Conservation (phyloP, 768 basidiomycete genomes). For the Collybia mongolica region DNA sequence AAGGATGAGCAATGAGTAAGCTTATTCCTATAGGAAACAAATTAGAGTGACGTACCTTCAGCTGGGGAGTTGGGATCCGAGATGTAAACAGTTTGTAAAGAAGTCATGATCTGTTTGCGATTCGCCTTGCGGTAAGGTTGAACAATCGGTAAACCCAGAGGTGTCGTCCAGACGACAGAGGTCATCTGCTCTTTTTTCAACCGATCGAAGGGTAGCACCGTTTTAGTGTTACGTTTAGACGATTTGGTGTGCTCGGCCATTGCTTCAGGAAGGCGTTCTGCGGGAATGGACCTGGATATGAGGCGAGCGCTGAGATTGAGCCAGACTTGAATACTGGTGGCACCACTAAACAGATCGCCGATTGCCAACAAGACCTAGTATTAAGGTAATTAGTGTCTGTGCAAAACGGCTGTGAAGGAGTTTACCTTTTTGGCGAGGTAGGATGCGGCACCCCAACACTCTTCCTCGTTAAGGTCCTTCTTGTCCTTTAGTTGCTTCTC, state of each 20-base stretch:
- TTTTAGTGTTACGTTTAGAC: constrained; percentile 9
- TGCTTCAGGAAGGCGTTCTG: constrained; percentile 56
- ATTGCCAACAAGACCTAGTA: constrained; percentile 72
- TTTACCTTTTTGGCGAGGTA: constrained; percentile 79
- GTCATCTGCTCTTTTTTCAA: constrained; percentile 92
- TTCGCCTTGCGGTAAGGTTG: constrained; percentile 90
- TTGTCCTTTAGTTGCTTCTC: constrained; percentile 82
- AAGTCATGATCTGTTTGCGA: constrained; percentile 81
- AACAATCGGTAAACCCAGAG: constrained; percentile 91
- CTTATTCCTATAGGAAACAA: neutral
- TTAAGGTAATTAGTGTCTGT: neutral
- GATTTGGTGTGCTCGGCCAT: constrained; percentile 20
- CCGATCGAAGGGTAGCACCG: constrained; percentile 29
- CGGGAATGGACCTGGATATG: constrained; percentile 84
- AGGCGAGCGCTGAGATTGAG: constrained; percentile 79
- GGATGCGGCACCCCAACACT: constrained; percentile 69
- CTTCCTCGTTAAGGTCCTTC: constrained; percentile 67
- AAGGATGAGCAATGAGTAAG: constrained; percentile 4
- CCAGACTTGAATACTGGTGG: constrained; percentile 90
- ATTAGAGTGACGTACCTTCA: constrained; percentile 44
- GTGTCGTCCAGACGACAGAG: constrained; percentile 93
- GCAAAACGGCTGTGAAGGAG: neutral
- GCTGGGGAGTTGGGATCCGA: constrained; percentile 78
- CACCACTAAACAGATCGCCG: constrained; percentile 91
- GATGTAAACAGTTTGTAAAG: constrained; percentile 85